Conservation (phyloP, 2,329 filamentous ascomycete species). For the Pochonia chlamydosporia region DNA sequence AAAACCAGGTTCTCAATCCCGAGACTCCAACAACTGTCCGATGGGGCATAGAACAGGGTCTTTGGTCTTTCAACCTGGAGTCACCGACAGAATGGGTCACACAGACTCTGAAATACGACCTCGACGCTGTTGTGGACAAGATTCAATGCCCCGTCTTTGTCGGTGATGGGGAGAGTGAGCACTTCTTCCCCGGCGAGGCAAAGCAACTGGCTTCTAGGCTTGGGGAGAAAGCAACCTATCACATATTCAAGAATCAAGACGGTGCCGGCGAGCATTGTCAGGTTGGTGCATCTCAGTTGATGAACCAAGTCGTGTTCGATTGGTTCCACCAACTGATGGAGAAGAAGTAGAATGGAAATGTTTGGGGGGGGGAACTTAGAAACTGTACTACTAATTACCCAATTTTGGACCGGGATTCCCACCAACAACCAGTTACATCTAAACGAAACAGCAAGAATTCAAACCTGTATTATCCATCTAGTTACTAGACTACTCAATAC, state of each 20-base stretch:
- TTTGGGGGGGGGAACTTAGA: too few relatives aligned
- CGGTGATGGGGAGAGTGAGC: not conserved
- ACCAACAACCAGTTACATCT: too few relatives aligned
- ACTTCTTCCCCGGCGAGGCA: conserved; percentile 3
- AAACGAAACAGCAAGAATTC: too few relatives aligned
- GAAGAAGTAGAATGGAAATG: too few relatives aligned
- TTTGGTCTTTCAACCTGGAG: not conserved
- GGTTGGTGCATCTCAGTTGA: conserved; percentile 2
- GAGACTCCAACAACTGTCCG: not conserved
- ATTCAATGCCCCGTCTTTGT: not conserved
- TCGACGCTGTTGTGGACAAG: not conserved
- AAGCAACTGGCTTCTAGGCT: conserved; percentile 3
- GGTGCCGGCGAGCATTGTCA: conserved; percentile 6
- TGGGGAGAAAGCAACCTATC: conserved; percentile 1
- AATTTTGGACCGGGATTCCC: too few relatives aligned
- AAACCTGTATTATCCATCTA: too few relatives aligned
- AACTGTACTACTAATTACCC: too few relatives aligned
- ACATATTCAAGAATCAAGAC: conserved; percentile 3
- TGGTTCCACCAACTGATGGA: too few relatives aligned
- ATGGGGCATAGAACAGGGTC: not conserved
- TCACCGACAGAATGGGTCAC: not conserved
- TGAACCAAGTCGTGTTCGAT: conserved; percentile 8
- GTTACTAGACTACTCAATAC: too few relatives aligned
- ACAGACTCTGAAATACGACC: not conserved
- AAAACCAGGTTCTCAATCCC: not conserved